A percentile compares a stretch with the other conserved stretches of the same genome.
phyloP scores from a whole-genome alignment of 441 rosid genomes.

The Syzygium malaccense region DNA sequence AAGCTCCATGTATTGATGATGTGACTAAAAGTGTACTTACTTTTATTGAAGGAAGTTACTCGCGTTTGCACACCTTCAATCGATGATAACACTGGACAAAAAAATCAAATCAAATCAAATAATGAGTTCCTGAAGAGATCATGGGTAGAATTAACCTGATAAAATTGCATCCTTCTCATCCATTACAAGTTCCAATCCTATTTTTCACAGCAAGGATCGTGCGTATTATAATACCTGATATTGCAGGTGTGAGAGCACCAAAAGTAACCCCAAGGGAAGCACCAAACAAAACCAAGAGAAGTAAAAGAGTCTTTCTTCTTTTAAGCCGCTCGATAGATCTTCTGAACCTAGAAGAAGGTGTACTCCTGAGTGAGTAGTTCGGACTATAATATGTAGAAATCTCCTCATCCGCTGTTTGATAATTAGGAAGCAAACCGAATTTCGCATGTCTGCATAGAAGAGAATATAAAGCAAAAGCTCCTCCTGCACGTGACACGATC shows the following conservation, averaged over 20 bases:
- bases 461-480: slow-evolving; percentile 73
- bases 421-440: slow-evolving; percentile 78
- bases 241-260: slow-evolving; percentile 79
- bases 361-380: slow-evolving; percentile 33
- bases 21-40: slow-evolving; percentile 31
- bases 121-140: neutral
- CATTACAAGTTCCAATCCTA: neutral
- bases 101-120: neutral
- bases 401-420: slow-evolving; percentile 89
- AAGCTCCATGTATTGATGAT: neutral
- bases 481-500: slow-evolving; percentile 43
- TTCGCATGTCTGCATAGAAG: slow-evolving; percentile 77
- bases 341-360: slow-evolving; percentile 38
- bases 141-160: neutral
- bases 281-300: slow-evolving; percentile 62
- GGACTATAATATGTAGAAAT: slow-evolving; percentile 61
- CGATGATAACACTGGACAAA: slow-evolving; percentile 68
- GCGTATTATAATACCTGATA: slow-evolving; percentile 42
- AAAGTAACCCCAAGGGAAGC: slow-evolving; percentile 49
- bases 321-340: slow-evolving; percentile 51
- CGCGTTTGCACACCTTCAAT: slow-evolving; percentile 58
- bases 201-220: neutral
- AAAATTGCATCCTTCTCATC: neutral
- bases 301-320: slow-evolving; percentile 57
- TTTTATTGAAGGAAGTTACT: slow-evolving; percentile 34